Conservation (phyloP, 345 rosid genomes). For the Corchorus capsularis region DNA sequence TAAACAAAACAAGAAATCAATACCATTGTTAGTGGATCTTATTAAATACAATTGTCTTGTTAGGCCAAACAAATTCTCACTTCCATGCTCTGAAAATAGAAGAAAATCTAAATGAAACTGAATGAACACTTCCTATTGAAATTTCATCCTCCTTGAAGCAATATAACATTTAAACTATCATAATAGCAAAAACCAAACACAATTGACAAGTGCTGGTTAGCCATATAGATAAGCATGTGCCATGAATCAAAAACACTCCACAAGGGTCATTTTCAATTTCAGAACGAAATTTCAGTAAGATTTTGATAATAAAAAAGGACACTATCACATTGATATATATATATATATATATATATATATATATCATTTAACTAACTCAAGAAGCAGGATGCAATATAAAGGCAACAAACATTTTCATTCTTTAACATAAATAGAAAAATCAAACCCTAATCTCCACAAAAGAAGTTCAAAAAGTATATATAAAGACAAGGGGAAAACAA, state of each 20-base stretch:
- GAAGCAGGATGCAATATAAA: constrained; percentile 65
- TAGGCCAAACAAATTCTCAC: too few relatives aligned
- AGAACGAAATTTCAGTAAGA: not conserved
- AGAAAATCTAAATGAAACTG: too few relatives aligned
- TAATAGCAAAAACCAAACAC: not conserved
- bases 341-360: too few relatives aligned
- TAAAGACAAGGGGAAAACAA: not conserved
- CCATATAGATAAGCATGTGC: not conserved
- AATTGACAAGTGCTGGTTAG: not conserved
- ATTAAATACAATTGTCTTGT: too few relatives aligned
- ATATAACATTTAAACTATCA: not conserved
- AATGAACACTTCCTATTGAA: too few relatives aligned
- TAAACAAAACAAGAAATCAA: too few relatives aligned
- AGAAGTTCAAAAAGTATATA: not conserved
- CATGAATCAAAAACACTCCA: not conserved
- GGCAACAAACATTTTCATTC: constrained; percentile 56
- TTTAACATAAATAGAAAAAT: not conserved
- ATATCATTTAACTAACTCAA: constrained; percentile 1
- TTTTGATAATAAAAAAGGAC: not conserved
- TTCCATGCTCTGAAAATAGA: too few relatives aligned
- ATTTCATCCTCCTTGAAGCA: too few relatives aligned
- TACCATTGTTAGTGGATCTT: too few relatives aligned
- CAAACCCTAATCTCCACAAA: not conserved
- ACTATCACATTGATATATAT: too few relatives aligned
- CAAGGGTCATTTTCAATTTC: not conserved